Conservation (phyloP, 2,329 filamentous ascomycete genomes). For the Chaetothyriales sp. region DNA sequence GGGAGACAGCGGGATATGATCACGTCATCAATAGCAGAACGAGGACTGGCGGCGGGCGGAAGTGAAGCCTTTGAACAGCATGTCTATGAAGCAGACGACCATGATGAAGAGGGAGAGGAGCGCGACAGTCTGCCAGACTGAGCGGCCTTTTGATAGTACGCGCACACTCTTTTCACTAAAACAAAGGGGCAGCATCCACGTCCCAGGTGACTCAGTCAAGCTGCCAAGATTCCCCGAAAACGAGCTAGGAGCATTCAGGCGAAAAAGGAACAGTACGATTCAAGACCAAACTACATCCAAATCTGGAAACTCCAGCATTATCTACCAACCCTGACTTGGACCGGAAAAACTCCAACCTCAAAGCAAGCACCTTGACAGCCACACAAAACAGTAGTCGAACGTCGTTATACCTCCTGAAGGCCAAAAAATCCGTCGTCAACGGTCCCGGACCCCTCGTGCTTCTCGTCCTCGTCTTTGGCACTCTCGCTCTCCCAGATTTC, state of each 20-base stretch:
- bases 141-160: neutral
- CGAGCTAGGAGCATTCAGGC: too few species aligned
- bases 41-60: neutral
- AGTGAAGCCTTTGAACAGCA: neutral
- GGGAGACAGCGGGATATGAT: neutral
- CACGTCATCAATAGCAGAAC: neutral
- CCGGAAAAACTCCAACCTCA: neutral
- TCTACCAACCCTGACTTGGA: too few species aligned
- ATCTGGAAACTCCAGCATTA: too few species aligned
- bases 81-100: neutral
- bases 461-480: constrained; percentile 40
- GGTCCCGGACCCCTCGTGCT: constrained; percentile 4
- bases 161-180: too few species aligned
- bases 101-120: neutral
- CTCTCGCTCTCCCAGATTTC: constrained; percentile 60
- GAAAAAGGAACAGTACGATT: too few species aligned
- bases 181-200: too few species aligned
- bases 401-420: constrained; percentile 11
- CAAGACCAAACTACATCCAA: too few species aligned
- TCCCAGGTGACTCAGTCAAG: too few species aligned
- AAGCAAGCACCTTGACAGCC: neutral
- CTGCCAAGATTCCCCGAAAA: too few species aligned
- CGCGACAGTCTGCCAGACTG: neutral
- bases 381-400: too few species aligned
- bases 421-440: constrained; percentile 11